These are phyloP conservation scores for Retiboletus flavoniger DNA, from an alignment of 1,284 basidiomycete species.

Conservation along the genomic window DNA sequence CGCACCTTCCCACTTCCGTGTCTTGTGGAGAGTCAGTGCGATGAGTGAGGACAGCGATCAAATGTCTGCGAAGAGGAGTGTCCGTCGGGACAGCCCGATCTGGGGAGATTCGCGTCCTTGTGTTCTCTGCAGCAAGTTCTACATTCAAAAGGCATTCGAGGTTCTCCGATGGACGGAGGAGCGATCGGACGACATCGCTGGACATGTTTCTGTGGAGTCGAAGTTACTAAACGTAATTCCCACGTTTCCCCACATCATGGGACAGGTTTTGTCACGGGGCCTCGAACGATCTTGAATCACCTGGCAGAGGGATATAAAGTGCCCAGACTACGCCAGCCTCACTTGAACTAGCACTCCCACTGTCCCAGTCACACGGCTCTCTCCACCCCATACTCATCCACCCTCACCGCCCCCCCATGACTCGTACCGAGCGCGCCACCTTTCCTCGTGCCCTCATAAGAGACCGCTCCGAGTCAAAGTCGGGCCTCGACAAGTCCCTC, in stretches of 20 bases:
- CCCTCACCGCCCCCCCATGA: constrained; percentile 48
- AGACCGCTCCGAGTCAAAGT: constrained; percentile 77
- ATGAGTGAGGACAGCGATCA: constrained; percentile 27
- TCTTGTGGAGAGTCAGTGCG: constrained; percentile 1
- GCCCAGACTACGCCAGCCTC: background rate
- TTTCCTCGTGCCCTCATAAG: constrained; percentile 74
- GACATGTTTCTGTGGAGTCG: constrained; percentile 10
- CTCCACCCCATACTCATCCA: constrained; percentile 1
- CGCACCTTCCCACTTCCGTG: constrained; percentile 28
- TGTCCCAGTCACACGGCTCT: too few relatives aligned
- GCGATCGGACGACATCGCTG: constrained; percentile 10
- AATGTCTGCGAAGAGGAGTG: background rate
- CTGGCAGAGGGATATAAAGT: constrained; percentile 23
- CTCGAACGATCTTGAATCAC: constrained; percentile 3
- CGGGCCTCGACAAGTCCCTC: constrained; percentile 69
- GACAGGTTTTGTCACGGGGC: constrained; percentile 16
- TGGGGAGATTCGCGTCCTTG: background rate
- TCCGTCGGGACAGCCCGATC: background rate
- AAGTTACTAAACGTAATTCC: too few relatives aligned
- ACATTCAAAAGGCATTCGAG: constrained; percentile 19
- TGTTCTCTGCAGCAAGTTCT: constrained; percentile 1
- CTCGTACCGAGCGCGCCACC: constrained; percentile 71
- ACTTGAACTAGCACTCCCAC: background rate
- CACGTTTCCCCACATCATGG: constrained; percentile 32
- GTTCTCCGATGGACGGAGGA: constrained; percentile 27